phyloP scores from a whole-genome alignment of 1,284 basidiomycete species.

The Sanghuangporus sanghuang region DNA sequence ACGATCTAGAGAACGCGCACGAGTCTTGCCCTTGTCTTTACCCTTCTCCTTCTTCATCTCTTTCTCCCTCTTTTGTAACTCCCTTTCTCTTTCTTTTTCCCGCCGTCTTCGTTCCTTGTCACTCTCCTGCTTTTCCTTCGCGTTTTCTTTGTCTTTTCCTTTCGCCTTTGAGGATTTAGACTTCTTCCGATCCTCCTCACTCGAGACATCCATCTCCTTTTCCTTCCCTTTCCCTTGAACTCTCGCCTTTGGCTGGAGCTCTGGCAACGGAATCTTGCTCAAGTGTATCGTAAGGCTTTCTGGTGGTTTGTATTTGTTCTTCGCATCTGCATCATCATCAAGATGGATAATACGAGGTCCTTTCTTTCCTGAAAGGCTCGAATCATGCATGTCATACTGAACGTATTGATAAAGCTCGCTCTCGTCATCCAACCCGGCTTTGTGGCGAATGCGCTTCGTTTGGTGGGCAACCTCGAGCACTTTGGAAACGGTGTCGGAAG shows the following conservation, averaged over 20 bases:
- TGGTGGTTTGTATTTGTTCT: conserved; percentile 57
- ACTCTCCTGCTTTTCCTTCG: conserved; percentile 9
- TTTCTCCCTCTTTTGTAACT: conserved; percentile 21
- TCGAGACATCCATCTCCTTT: background rate
- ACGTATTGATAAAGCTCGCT: conserved; percentile 73
- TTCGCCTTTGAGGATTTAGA: conserved; percentile 1
- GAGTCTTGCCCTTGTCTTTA: conserved; percentile 6
- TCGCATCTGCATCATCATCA: conserved; percentile 40
- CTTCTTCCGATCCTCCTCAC: conserved; percentile 12
- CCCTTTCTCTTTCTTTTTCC: conserved; percentile 20
- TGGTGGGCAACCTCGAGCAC: conserved; percentile 77
- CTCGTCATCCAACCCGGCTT: conserved; percentile 55
- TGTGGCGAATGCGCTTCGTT: conserved; percentile 68
- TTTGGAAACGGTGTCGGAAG: conserved; percentile 64
- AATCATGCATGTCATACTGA: conserved; percentile 50
- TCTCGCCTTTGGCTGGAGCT: conserved; percentile 50
- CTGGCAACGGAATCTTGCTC: conserved; percentile 80
- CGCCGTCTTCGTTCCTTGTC: conserved; percentile 12
- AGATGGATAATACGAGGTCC: conserved; percentile 66
- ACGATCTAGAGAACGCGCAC: conserved; percentile 13
- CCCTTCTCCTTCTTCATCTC: conserved; percentile 13
- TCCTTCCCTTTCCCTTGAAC: conserved; percentile 5
- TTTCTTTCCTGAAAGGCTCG: conserved; percentile 32
- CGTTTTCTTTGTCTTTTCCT: background rate
- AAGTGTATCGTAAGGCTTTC: conserved; percentile 63